A percentile compares a stretch with the other conserved stretches of the same genome.
Conservation (phyloP, 768 basidiomycete genomes). For the Tulasnella sp. region DNA sequence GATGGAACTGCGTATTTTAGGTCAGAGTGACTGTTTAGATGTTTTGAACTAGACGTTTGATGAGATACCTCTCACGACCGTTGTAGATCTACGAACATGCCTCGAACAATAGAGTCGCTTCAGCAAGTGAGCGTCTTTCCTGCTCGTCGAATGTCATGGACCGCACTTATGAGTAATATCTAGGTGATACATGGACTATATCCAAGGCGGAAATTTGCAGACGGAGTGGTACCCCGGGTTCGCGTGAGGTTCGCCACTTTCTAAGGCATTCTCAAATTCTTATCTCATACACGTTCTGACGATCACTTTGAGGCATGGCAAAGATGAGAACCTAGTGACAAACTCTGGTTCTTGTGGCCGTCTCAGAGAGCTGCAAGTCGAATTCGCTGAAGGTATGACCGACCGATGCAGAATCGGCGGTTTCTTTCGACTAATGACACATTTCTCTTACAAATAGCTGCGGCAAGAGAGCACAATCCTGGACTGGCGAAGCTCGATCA, state of each 20-base stretch:
- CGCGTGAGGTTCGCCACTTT: background rate
- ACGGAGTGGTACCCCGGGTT: constrained; percentile 33
- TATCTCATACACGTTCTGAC: constrained; percentile 22
- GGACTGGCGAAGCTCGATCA: constrained; percentile 50
- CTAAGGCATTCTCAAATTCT: constrained; percentile 26
- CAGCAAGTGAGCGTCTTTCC: constrained; percentile 36
- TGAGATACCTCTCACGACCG: background rate
- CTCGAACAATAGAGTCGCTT: constrained; percentile 63
- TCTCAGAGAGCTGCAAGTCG: constrained; percentile 48
- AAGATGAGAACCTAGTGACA: constrained; percentile 61
- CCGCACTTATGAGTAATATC: background rate
- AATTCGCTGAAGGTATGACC: constrained; percentile 60
- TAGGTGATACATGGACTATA: constrained; percentile 59
- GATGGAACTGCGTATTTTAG: constrained; percentile 49
- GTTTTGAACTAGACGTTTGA: no score
- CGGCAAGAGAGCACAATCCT: constrained; percentile 52
- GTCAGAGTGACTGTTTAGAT: constrained; percentile 26
- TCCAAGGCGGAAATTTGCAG: constrained; percentile 40
- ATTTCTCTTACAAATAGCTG: constrained; percentile 35
- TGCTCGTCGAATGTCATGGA: background rate
- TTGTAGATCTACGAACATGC: constrained; percentile 59
- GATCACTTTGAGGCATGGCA: constrained; percentile 40
- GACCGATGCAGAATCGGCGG: background rate
- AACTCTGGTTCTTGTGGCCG: constrained; percentile 61
- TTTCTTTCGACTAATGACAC: background rate